These are phyloP conservation scores for Cladosporium sp. DNA, from an alignment of 2,329 filamentous ascomycete genomes.

Conservation along the genomic window DNA sequence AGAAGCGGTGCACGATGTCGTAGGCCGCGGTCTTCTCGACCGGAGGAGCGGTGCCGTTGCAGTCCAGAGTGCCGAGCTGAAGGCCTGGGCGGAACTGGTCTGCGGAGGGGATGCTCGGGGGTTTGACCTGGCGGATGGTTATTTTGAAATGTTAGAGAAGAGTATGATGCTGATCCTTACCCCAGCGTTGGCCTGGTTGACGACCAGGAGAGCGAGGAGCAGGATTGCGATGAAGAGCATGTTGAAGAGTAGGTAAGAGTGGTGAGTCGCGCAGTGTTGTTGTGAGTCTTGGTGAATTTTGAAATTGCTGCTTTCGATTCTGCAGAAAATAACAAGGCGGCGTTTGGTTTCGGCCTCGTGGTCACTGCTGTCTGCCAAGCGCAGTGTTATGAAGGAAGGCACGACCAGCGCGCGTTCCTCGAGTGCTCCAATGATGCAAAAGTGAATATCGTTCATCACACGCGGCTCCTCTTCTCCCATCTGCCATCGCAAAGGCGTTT, in stretches of 20 bases:
- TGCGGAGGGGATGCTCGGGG: background rate
- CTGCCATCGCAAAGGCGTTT: background rate
- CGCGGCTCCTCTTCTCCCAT: background rate
- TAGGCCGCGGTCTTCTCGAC: background rate
- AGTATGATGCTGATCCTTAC: background rate
- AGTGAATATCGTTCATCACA: background rate
- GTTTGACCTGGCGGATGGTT: background rate
- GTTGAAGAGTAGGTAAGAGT: background rate
- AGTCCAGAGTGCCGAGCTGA: background rate
- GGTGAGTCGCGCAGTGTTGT: background rate
- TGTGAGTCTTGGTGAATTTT: background rate
- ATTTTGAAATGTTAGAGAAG: background rate
- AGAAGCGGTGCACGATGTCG: slow-evolving; percentile 8
- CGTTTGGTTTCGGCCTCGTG: background rate
- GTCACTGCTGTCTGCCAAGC: background rate
- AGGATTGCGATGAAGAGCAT: background rate
- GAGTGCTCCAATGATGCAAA: background rate
- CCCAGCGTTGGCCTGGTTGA: background rate
- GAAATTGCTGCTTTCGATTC: background rate
- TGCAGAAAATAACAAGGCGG: background rate
- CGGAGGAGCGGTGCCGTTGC: background rate
- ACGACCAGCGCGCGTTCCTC: background rate
- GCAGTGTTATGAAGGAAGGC: background rate
- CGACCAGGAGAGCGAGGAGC: background rate
- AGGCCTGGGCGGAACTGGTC: background rate